Base-by-base conservation (phyloP, 2,329 filamentous ascomycete species). In the Tympanopsis confertula region DNA sequence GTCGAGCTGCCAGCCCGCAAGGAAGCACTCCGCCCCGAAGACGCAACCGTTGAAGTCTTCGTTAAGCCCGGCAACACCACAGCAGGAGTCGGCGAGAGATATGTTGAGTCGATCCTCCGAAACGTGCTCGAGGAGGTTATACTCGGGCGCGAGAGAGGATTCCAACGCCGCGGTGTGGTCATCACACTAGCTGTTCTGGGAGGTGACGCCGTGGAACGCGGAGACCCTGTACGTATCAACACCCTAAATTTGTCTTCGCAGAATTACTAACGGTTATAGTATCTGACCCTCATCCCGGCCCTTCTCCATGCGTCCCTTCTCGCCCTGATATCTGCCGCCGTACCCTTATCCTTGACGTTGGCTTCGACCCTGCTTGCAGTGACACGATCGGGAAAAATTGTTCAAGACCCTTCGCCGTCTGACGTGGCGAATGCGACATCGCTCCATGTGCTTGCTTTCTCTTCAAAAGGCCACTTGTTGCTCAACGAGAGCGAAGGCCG, bases 271-370 rank as follows among this genome's bases (percentile, higher is more conserved):
- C 10, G n/a, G n/a, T n/a, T n/a, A 28, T 15, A 33, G 30, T 33
- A 33, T 33, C 15, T 33, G 30, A 33, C 30, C 7, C 7, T 33
- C 10, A 10, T 33, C 17, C 30, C 30, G 10, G 7, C 30, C 15
- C 30, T 33, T 7, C 30, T 33, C 30, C 30, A 33, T 33, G 30
- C 30, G 10, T 33, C 30, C 7, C 30, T 33, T 10, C 30, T 33
- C 30, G 30, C 30, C 17, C 30, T 33, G 7, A 10, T 33, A 7
- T 33, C 30, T 7, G 30, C 30, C 17, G 12, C 30, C 7, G 30
- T 33, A 12, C 30, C 30, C 15, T 18, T 33, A 17, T 33, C 30
- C 7, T 12, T 33, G 30, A 33, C 30, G 12, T 33, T 33, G 7
- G 7, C 30, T 10, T 10, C 30, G 10, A 13, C 30, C 15, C 7